Conservation (phyloP, 2,329 filamentous ascomycete species). For the Arthrobotrys iridis region DNA sequence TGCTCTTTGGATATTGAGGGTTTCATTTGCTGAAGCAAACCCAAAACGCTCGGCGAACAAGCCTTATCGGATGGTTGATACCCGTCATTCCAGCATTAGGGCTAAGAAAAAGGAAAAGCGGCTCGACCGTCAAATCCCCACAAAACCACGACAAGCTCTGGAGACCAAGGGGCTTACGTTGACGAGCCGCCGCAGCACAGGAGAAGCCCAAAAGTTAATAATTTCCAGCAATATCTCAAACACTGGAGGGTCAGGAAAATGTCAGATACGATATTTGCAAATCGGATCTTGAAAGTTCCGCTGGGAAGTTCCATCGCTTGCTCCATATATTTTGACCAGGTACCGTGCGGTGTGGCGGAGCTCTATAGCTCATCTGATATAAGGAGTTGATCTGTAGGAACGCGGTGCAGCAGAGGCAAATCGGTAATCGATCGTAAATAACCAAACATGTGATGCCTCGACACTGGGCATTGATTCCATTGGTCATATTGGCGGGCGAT, state of each 20-base stretch:
- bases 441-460: not conserved
- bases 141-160: constrained; percentile 12
- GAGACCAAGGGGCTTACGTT: constrained; percentile 32
- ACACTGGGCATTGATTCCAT: too few relatives aligned
- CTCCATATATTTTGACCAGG: not conserved
- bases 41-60: constrained; percentile 34
- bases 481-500: too few relatives aligned
- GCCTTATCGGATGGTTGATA: constrained; percentile 35
- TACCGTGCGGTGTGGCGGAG: constrained; percentile 22
- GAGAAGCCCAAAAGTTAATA: not conserved
- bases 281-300: constrained; percentile 12
- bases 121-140: constrained; percentile 34
- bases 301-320: constrained; percentile 10
- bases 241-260: not conserved
- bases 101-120: constrained; percentile 28
- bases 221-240: constrained; percentile 17
- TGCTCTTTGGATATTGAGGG: not conserved
- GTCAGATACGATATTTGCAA: constrained; percentile 8
- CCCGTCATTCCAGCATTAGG: constrained; percentile 29
- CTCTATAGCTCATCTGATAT: constrained; percentile 19
- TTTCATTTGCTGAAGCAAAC: constrained; percentile 31
- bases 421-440: not conserved
- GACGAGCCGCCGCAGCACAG: constrained; percentile 30
- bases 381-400: constrained; percentile 18
- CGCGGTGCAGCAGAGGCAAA: constrained; percentile 19